phyloP scores from a whole-genome alignment of 352 stramenopile species.

The Paralagenidium karlingii region DNA sequence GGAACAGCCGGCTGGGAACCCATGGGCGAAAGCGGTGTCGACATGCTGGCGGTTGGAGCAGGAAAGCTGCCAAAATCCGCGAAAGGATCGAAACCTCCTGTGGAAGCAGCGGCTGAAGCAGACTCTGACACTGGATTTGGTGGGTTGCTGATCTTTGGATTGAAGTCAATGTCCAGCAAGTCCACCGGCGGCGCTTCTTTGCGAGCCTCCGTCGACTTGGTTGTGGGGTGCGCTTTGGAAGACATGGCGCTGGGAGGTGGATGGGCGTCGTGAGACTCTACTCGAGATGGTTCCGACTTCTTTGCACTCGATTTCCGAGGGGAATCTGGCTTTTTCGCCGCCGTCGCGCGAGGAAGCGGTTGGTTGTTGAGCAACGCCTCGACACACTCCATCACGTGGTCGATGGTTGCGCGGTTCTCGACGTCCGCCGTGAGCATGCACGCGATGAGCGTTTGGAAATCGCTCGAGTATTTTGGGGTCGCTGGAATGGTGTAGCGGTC shows the following conservation, averaged over 20 bases:
- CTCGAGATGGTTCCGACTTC: no score
- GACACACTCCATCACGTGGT: constrained; percentile 87
- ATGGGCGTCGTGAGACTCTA: neutral
- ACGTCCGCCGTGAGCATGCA: constrained; percentile 86
- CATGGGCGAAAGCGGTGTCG: no score
- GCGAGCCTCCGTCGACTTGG: constrained; percentile 38
- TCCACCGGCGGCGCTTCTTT: constrained; percentile 39
- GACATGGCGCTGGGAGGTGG: constrained; percentile 2
- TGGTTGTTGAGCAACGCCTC: constrained; percentile 37
- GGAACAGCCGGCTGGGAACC: no score
- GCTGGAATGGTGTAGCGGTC: constrained; percentile 89
- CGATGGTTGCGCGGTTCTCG: constrained; percentile 84
- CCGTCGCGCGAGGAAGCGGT: constrained; percentile 20
- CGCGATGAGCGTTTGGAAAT: constrained; percentile 82
- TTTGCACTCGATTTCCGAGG: no score
- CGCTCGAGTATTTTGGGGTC: constrained; percentile 79
- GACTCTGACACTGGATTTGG: constrained; percentile 3
- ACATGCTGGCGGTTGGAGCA: constrained; percentile 13
- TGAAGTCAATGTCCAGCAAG: constrained; percentile 59
- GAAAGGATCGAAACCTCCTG: constrained; percentile 21
- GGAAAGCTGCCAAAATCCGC: constrained; percentile 55
- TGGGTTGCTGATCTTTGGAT: constrained; percentile 27
- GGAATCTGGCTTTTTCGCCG: constrained; percentile 14
- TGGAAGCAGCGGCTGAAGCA: constrained; percentile 3
- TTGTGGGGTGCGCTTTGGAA: neutral